Evolutionary conservation across 805 yeast genomes (phyloP), one percentile per base, ranked within the genome.

Genomic region (Saccharomycopsis sp.): DNA sequence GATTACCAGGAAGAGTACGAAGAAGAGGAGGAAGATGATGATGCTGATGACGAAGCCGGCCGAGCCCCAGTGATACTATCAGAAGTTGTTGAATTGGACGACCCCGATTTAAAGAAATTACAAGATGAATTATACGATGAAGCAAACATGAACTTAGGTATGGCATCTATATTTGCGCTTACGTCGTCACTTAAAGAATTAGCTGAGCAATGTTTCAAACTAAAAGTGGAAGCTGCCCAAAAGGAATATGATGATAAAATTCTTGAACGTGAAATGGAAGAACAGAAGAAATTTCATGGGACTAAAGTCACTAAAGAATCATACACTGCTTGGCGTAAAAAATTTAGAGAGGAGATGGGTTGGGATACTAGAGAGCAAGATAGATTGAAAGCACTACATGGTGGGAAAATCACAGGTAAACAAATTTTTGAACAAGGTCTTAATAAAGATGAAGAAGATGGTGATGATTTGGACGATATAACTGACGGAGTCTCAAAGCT

Each of bases 371-470:
- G 78, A 52, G 72, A 76, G 45, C 63, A 62, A 28, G 65, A 69
- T 42, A 70, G 85, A 52, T 72, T 73, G 49, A 61, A 65, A 31
- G 60, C 59, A n/a, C 74, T 79, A 57, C 90, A 84, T 58, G 72
- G 71, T 36, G 94, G 93, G 5, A 84, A 80, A 62, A 63, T 88
- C 57, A 81, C 95, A 0, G 98, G 98, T 20, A 74, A 77, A 55
- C 90, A 87, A 63, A 84, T 93, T 49, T 90, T 90, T 58, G 97
- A 88, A 59, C 73, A 73, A 56, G 97, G 97, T 37, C 72, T 93
- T 54, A 95, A 84, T 34, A 81, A 80, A 42, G 81, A 75, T 28
- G 79, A 67, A 20, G 89, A 77, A n/a, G n/a, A n/a, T n/a, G n/a
- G n/a, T n/a, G n/a, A n/a, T n/a, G n/a, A n/a, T n/a, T n/a, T n/a